Evolutionary conservation across 768 basidiomycete species (phyloP).

Genomic region (Suillus subalutaceus): DNA sequence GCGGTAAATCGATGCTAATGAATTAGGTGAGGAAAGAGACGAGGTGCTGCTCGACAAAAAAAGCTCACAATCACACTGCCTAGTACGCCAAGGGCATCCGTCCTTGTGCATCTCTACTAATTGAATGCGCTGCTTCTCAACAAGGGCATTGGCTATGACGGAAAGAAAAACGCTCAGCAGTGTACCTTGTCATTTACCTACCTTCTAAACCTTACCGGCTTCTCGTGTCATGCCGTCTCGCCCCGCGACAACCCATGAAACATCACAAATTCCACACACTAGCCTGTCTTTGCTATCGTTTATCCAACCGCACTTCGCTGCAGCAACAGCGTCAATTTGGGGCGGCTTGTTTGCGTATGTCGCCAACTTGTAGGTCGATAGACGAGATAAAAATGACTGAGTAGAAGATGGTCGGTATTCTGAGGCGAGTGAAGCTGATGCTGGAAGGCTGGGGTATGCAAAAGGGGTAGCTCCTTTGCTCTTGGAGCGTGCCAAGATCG

Average conservation of each 20-base stretch:
- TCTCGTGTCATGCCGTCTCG: constrained; percentile 74
- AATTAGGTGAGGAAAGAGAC: constrained; percentile 9
- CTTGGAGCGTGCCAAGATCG: constrained; percentile 57
- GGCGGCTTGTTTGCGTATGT: constrained; percentile 82
- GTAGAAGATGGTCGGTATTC: constrained; percentile 83
- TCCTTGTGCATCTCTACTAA: constrained; percentile 76
- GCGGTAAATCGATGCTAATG: constrained; percentile 67
- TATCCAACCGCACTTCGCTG: constrained; percentile 81
- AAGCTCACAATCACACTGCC: constrained; percentile 76
- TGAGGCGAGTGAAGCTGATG: constrained; percentile 36
- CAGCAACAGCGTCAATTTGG: constrained; percentile 76
- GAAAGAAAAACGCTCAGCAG: constrained; percentile 19
- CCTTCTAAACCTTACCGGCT: constrained; percentile 60
- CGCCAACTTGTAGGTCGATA: constrained; percentile 76
- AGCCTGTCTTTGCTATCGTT: constrained; percentile 84
- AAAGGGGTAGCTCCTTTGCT: constrained; percentile 54
- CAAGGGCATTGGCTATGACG: constrained; percentile 59
- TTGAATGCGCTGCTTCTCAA: constrained; percentile 71
- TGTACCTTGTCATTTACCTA: constrained; percentile 23
- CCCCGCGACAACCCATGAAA: constrained; percentile 74
- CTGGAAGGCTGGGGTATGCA: constrained; percentile 37
- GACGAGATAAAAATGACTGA: constrained; percentile 70
- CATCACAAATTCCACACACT: constrained; percentile 69
- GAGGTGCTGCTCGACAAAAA: constrained; percentile 1
- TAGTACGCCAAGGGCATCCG: constrained; percentile 82